Conservation (phyloP, 208 protist species). For the Wallacemonas sp. region DNA sequence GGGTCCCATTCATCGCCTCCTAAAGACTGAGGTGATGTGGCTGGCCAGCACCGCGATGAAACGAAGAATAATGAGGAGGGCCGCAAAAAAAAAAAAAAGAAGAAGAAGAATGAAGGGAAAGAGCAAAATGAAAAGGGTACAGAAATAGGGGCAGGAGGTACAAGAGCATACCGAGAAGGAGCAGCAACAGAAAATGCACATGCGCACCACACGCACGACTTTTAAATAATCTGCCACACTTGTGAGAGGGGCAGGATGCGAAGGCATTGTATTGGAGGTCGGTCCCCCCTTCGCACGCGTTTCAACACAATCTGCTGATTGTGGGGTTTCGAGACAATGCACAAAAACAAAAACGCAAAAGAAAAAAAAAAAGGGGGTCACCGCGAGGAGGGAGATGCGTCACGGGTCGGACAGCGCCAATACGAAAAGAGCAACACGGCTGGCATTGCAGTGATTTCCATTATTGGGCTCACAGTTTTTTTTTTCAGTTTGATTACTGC, state of each 20-base stretch:
- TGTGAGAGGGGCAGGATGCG: too few species aligned
- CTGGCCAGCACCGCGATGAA: too few species aligned
- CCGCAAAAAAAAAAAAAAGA: slow-evolving; percentile 21
- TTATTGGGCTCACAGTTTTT: too few species aligned
- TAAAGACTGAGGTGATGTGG: too few species aligned
- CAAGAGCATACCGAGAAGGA: too few species aligned
- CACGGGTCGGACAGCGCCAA: not conserved
- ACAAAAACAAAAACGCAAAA: not conserved
- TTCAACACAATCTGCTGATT: too few species aligned
- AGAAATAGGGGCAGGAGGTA: not conserved
- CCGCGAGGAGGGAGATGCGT: not conserved
- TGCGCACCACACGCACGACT: too few species aligned
- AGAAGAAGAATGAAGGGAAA: not conserved
- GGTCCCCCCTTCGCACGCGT: too few species aligned
- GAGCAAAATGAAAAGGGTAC: not conserved
- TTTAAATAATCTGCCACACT: too few species aligned
- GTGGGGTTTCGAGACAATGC: not conserved
- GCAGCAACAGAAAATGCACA: too few species aligned
- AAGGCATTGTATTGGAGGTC: too few species aligned
- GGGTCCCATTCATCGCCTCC: slow-evolving; percentile 14
- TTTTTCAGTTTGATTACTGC: too few species aligned
- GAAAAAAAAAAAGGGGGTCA: not conserved
- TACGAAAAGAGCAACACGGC: not conserved
- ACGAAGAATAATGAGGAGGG: slow-evolving; percentile 12
- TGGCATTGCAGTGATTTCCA: slow-evolving; percentile 1